Evolutionary conservation across 2,329 filamentous ascomycete species (phyloP).

Genomic region (Fusarium protoensiforme): DNA sequence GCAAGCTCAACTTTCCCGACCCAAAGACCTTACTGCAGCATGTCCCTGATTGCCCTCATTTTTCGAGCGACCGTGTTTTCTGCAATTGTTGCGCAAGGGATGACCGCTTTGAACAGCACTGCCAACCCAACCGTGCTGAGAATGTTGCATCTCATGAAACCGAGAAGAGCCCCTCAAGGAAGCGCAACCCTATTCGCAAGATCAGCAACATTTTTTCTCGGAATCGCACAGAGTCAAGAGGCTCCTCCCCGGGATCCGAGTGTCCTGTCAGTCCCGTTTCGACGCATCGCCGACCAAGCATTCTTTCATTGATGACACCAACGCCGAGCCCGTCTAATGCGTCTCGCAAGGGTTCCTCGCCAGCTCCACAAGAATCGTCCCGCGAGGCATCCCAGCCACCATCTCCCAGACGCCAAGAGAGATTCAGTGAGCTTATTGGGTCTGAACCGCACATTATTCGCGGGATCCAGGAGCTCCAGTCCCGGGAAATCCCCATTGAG

Average conservation of each 20-base stretch:
- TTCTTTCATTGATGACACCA: background rate
- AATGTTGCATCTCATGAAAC: background rate
- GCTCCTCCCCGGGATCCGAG: background rate
- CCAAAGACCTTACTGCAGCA: background rate
- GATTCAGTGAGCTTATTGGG: background rate
- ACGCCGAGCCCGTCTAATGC: background rate
- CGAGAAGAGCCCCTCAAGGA: background rate
- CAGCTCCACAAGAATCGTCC: background rate
- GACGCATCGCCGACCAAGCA: background rate
- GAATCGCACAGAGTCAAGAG: background rate
- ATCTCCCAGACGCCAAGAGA: background rate
- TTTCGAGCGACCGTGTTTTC: background rate
- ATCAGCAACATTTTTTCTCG: conserved; percentile 2
- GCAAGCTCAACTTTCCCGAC: conserved; percentile 1
- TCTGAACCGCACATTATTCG: background rate
- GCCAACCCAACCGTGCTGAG: background rate
- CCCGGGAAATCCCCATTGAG: background rate
- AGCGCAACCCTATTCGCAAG: background rate
- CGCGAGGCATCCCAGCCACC: background rate
- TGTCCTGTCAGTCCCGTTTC: background rate
- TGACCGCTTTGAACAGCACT: background rate
- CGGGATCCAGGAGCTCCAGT: background rate
- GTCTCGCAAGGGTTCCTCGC: background rate
- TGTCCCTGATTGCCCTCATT: background rate
- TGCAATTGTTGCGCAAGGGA: conserved; percentile 2